Evolutionary conservation across 139 green algal genomes (phyloP).

Genomic region (Chlorella sp.): DNA sequence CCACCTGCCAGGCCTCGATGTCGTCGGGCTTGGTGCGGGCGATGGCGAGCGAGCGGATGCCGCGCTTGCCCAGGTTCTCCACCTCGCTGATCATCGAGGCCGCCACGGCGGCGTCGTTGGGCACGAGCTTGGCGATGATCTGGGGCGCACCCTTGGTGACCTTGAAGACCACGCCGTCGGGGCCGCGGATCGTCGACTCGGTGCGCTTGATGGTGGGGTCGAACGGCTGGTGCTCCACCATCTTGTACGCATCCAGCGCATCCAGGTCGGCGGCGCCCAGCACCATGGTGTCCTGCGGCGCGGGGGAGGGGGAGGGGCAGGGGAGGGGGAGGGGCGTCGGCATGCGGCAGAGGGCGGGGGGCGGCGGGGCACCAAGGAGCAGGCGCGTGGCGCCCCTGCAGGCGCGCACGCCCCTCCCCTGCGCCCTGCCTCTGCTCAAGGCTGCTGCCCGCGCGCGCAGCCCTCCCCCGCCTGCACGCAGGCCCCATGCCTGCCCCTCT

Average conservation of each 20-base stretch:
- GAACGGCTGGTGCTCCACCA: slow-evolving; percentile 85
- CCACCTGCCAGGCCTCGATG: slow-evolving; percentile 63
- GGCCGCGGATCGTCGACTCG: slow-evolving; percentile 56
- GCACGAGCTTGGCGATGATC: slow-evolving; percentile 53
- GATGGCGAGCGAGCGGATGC: slow-evolving; percentile 80
- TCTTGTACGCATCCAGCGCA: slow-evolving; percentile 43
- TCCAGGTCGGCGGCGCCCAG: slow-evolving; percentile 61
- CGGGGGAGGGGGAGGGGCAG: background rate
- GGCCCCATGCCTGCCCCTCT: no score
- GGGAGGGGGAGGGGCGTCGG: background rate
- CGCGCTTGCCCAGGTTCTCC: slow-evolving; percentile 66
- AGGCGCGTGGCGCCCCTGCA: slow-evolving; percentile 17
- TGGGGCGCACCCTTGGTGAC: slow-evolving; percentile 71
- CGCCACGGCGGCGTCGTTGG: slow-evolving; percentile 44
- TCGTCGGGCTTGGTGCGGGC: slow-evolving; percentile 44
- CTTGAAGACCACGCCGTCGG: slow-evolving; percentile 69
- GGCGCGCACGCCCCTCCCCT: no score
- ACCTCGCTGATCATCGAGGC: slow-evolving; percentile 54
- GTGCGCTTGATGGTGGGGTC: slow-evolving; percentile 89
- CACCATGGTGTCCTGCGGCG: slow-evolving; percentile 78
- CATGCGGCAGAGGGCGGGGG: background rate
- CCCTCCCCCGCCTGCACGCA: no score
- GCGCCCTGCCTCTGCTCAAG: no score
- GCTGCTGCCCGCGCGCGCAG: no score
- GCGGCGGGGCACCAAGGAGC: background rate